Base-by-base conservation (phyloP, 192 early-diverging fungal genomes). In the Backusella morwellensis region DNA sequence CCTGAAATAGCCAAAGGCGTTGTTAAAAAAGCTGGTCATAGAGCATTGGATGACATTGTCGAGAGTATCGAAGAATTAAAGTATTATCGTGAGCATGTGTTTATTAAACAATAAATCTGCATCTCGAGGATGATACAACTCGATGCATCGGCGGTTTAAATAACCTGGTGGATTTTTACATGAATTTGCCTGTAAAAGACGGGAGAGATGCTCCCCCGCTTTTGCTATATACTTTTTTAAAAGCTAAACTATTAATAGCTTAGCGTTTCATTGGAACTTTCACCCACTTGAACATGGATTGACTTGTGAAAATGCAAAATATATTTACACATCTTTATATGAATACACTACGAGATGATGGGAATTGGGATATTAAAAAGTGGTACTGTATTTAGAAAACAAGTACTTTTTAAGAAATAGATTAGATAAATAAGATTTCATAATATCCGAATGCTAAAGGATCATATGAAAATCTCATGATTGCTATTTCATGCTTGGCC, bases 1-100 rank as follows among this genome's bases (percentile, higher is more conserved):
- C 82, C 78, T 44, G 56, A 66, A 1, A 42, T 75, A 4, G 88
- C 88, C 6, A 72, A 82, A 1, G 84, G 88, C 15, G 82, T 90
- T 47, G 63, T 67, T 1, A 77, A 76, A 14, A 97, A 99, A 77
- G 75, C 35, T 35, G 63, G 81, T 0, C 95, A 96, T 81, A 81
- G 96, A 44, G 96, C 97, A 1, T 75, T 98, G 74, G 97, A 96
- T 72, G 97, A 99, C 78, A 99, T 99, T 75, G 79, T 90, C 5
- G 97, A 98, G 77, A 94, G 92, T 66, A 97, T 99, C 54, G 90
- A 89, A 11, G 96, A 99, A 82, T 86, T 99, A 23, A 85, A 89
- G 69, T 93, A 91, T 75, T 98, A 96, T 77, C 85, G 88, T 4
- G 40, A 85, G 23, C 47, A 72, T 35, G 81, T 95, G 1, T 96